A percentile compares a stretch with the other conserved stretches of the same genome.
phyloP scores from a whole-genome alignment of 176 grass and related monocot species.

The Oryza meyeriana region DNA sequence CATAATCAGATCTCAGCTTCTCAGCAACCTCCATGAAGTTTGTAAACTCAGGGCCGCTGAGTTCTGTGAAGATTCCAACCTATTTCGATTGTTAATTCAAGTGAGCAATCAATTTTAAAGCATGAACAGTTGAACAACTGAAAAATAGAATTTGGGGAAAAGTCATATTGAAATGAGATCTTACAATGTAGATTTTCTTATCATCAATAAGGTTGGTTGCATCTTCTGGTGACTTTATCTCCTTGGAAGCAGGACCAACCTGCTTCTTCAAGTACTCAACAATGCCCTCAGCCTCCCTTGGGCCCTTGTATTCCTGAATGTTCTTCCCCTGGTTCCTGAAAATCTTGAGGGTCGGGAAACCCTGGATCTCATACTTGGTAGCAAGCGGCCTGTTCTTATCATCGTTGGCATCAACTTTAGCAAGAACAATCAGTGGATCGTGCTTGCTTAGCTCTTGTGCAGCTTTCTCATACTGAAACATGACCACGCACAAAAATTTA shows the following conservation, averaged over 20 bases:
- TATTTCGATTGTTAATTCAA: conserved; percentile 16
- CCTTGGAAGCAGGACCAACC: conserved; percentile 79
- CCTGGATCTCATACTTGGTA: conserved; percentile 63
- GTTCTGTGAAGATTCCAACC: conserved; percentile 81
- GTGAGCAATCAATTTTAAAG: not conserved
- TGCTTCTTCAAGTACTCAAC: conserved; percentile 92
- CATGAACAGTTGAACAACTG: not conserved
- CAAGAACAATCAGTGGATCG: conserved; percentile 78
- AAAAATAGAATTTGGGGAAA: not conserved
- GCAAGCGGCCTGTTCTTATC: conserved; percentile 70
- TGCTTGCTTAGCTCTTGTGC: conserved; percentile 65
- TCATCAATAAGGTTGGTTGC: conserved; percentile 40
- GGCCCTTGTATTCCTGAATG: conserved; percentile 91
- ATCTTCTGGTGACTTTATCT: conserved; percentile 74
- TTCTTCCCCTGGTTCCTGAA: conserved; percentile 71
- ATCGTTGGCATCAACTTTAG: conserved; percentile 82
- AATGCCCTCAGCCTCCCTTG: conserved; percentile 85
- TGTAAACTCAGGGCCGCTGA: conserved; percentile 64
- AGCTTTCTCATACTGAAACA: conserved; percentile 94
- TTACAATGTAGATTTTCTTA: conserved; percentile 81
- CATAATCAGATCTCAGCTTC: conserved; percentile 78
- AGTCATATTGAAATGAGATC: not conserved
- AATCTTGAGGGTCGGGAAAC: conserved; percentile 96
- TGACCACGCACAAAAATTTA: not conserved
- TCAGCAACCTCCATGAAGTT: conserved; percentile 83